Evolutionary conservation across 2,329 filamentous ascomycete genomes (phyloP), one percentile per base, ranked within the genome.

Genomic region (Paracorniculantispora psalliotae): DNA sequence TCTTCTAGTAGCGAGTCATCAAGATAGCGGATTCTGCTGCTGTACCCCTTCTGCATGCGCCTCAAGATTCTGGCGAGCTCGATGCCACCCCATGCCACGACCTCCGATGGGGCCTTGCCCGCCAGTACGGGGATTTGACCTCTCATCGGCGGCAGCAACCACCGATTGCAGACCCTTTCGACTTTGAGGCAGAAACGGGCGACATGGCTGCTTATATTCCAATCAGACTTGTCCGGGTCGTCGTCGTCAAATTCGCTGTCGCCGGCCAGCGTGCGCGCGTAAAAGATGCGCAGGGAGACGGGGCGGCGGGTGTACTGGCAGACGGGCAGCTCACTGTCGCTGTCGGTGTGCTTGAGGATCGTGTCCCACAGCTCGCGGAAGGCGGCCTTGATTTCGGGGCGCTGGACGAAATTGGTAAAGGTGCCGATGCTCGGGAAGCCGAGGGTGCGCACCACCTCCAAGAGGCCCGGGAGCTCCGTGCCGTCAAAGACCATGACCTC

Each of bases 301-400:
- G 49, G 57, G 13, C 50, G 50, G 10, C 57, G 30, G 9, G 4
- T 7, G 5, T 0, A 0, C 13, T 10, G 2, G 25, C 2, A 19
- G 10, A 1, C 1, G 12, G 46, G 26, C 9, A 58, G 26, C 37
- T 51, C 47, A 2, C 17, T 2, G 12, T 39, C 43, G 3, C 4
- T 1, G 12, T 23, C 3, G 30, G 41, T 1, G n/a, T 41, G 0
- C 2, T 15, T 3, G 6, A 54, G 33, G 21, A 13, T 4, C 0
- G 13, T 33, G 19, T 59, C 43, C 49, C 57, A 59, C 30, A 59
- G 30, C 37, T 54, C 49, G 41, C 50, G 30, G 8, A 59, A 59
- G 7, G 57, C 57, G 6, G 10, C 30, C 23, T 15, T 28, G 33
- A 59, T 43, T 2, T 53, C 50, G 7, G 41, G 30, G 9, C 50